Evolutionary conservation across 2,329 filamentous ascomycete species (phyloP).

Genomic region (Monilinia laxa): DNA sequence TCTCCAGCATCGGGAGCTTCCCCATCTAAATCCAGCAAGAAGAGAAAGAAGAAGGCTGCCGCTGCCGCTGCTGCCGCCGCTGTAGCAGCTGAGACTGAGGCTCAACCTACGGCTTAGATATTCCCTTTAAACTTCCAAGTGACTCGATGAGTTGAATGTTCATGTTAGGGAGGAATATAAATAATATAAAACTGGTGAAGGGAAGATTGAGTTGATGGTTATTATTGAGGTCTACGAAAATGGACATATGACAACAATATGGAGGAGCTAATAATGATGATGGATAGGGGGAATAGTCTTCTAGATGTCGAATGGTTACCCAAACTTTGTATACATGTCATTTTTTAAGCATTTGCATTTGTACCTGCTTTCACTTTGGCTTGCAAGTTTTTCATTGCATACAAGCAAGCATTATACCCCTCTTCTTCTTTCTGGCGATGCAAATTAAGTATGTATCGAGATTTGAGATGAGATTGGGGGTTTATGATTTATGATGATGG

Average conservation of each 20-base stretch:
- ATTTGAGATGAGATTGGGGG: conserved; percentile 5
- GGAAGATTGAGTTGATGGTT: not conserved
- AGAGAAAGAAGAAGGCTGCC: conserved; percentile 3
- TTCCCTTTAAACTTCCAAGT: not conserved
- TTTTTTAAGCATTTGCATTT: conserved; percentile 2
- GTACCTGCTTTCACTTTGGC: conserved; percentile 5
- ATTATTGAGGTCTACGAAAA: conserved; percentile 5
- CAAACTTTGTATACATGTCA: conserved; percentile 7
- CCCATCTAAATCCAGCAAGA: conserved; percentile 63
- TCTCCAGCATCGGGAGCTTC: conserved; percentile 56
- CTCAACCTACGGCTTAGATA: not conserved
- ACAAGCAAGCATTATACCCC: conserved; percentile 11
- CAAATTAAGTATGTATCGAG: conserved; percentile 1
- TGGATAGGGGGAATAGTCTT: conserved; percentile 12
- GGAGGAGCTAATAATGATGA: conserved; percentile 22
- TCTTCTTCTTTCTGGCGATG: conserved; percentile 3
- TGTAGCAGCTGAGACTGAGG: not conserved
- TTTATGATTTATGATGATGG: conserved; percentile 14
- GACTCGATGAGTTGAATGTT: no score
- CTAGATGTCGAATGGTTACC: conserved; percentile 11
- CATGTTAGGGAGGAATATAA: not conserved
- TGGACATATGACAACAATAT: conserved; percentile 11
- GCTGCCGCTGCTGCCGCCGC: not conserved
- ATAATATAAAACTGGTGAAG: not conserved
- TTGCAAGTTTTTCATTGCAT: conserved; percentile 1